phyloP scores from a whole-genome alignment of 345 rosid species.

The Nephelium lappaceum region DNA sequence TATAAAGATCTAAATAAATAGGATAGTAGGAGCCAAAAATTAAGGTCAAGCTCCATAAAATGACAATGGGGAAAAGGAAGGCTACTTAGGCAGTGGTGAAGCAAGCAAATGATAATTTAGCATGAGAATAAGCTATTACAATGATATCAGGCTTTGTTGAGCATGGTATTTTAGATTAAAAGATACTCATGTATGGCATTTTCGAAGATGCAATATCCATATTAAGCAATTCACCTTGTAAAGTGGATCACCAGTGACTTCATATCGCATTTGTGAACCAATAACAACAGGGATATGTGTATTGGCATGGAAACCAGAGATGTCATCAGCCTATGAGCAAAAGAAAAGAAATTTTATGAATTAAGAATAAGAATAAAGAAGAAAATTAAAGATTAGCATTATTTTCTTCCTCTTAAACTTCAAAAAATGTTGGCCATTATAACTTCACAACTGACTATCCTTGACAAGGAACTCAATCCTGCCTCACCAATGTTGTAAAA shows the following conservation, averaged over 20 bases:
- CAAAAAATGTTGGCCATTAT: background rate
- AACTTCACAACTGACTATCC: background rate
- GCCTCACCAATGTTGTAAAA: background rate
- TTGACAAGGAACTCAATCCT: constrained; percentile 3
- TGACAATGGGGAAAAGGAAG: background rate
- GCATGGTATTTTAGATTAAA: constrained; percentile 1
- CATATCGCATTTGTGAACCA: constrained; percentile 94
- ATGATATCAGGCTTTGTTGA: background rate
- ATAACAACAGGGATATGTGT: constrained; percentile 91
- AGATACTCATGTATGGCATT: background rate
- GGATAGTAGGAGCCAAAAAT: background rate
- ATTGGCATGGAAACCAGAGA: constrained; percentile 84
- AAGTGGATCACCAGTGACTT: constrained; percentile 84
- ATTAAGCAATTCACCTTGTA: constrained; percentile 59
- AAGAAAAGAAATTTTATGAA: constrained; percentile 14
- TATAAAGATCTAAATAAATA: background rate
- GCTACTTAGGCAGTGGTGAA: background rate
- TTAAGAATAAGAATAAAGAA: background rate
- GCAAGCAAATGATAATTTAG: background rate
- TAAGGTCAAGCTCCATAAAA: background rate
- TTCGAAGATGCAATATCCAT: constrained; percentile 3
- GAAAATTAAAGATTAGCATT: background rate
- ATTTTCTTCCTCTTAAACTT: background rate
- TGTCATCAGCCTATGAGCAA: constrained; percentile 74
- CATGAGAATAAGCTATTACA: background rate